These are phyloP conservation scores for Quercus mongolica DNA, from an alignment of 306 rosid genomes.

Conservation along the genomic window DNA sequence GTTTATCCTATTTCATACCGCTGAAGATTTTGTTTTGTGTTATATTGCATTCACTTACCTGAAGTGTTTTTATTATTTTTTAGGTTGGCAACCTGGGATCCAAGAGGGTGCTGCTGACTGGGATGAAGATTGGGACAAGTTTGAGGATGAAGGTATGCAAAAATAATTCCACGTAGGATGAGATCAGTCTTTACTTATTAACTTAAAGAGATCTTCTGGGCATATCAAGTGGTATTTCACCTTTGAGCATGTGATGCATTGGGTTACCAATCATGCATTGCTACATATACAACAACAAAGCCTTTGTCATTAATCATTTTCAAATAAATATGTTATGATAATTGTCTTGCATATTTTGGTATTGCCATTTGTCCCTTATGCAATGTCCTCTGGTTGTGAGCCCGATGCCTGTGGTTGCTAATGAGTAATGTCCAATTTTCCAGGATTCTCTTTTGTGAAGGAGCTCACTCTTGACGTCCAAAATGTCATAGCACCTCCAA, in stretches of 20 bases:
- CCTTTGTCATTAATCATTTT: neutral
- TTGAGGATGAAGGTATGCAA: conserved; percentile 86
- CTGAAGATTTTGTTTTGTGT: neutral
- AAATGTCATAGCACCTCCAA: conserved; percentile 70
- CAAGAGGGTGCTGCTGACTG: conserved; percentile 92
- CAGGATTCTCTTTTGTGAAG: conserved; percentile 83
- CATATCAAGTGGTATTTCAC: neutral
- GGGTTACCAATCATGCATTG: neutral
- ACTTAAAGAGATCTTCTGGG: neutral
- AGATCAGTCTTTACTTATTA: neutral
- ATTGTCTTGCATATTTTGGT: conserved; percentile 1
- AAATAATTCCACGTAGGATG: conserved; percentile 11
- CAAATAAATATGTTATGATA: neutral
- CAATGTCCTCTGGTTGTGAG: neutral
- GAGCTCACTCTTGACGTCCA: conserved; percentile 88
- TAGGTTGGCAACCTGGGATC: conserved; percentile 97
- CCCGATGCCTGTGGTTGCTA: conserved; percentile 12
- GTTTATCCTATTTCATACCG: neutral
- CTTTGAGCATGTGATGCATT: conserved; percentile 11
- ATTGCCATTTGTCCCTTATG: neutral
- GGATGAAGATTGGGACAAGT: conserved; percentile 96
- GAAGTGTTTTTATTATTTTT: conserved; percentile 17
- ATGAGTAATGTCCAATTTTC: conserved; percentile 18
- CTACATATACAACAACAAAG: neutral
- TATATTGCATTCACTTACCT: neutral